These are phyloP conservation scores for Friedmanniomyces simplex DNA, from an alignment of 495 filamentous ascomycete genomes.

Conservation along the genomic window DNA sequence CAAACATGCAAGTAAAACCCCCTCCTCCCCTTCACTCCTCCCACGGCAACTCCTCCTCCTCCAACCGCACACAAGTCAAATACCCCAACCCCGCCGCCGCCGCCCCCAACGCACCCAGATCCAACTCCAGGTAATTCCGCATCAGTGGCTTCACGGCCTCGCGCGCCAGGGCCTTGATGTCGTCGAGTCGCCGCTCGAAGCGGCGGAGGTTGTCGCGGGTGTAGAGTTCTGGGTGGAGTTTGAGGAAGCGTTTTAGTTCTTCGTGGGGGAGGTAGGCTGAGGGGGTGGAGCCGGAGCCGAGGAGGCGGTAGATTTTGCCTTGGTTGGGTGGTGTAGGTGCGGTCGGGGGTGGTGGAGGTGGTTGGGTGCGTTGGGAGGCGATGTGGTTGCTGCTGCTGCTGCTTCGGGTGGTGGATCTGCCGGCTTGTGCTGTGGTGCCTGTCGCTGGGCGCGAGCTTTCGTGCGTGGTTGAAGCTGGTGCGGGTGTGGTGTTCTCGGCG, in stretches of 20 bases:
- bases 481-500: conserved; percentile 71
- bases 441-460: conserved; percentile 7
- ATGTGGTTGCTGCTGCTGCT: conserved; percentile 21
- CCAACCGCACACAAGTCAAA: conserved; percentile 68
- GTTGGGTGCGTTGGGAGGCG: conserved; percentile 10
- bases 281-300: conserved; percentile 48
- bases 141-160: conserved; percentile 79
- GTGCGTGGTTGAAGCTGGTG: conserved; percentile 36
- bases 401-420: conserved; percentile 3
- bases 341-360: conserved; percentile 12
- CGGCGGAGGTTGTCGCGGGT: conserved; percentile 65
- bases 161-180: conserved; percentile 69
- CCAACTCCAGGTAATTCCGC: conserved; percentile 70
- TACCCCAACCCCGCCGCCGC: conserved; percentile 49
- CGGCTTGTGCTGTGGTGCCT: not conserved
- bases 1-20: not conserved
- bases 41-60: conserved; percentile 75
- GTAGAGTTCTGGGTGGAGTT: conserved; percentile 57
- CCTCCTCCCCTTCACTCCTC: conserved; percentile 24
- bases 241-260: conserved; percentile 79
- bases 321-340: conserved; percentile 15
- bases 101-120: conserved; percentile 38
- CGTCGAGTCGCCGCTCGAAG: conserved; percentile 78
- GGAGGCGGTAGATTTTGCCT: conserved; percentile 63
- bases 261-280: conserved; percentile 66